Evolutionary conservation across 495 filamentous ascomycete genomes (phyloP).

Genomic region (Rostrohypoxylon terebratum): DNA sequence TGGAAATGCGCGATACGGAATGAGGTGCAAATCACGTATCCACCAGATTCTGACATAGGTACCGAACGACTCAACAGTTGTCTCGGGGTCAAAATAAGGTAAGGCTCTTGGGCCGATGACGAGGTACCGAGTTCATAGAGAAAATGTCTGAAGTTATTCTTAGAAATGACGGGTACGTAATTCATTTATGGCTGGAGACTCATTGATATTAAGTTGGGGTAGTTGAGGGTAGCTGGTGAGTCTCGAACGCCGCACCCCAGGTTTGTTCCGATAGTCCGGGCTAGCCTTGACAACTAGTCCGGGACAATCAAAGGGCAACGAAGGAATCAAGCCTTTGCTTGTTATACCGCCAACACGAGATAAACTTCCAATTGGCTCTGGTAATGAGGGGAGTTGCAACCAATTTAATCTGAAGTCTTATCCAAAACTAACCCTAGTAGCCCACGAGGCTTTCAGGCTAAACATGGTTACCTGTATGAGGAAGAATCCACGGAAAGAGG

Average conservation of each 20-base stretch:
- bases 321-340: not conserved
- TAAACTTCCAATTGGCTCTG: constrained; percentile 42
- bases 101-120: too few species aligned
- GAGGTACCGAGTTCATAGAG: too few species aligned
- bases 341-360: not conserved
- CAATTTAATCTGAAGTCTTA: constrained; percentile 40
- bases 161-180: too few species aligned
- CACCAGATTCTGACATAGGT: too few species aligned
- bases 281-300: constrained; percentile 12
- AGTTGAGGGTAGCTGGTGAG: not conserved
- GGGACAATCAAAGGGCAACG: not conserved
- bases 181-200: not conserved
- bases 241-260: constrained; percentile 42
- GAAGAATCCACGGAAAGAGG: not conserved
- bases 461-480: constrained; percentile 27
- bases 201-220: not conserved
- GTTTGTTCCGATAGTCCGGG: constrained; percentile 41
- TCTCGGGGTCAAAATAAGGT: too few species aligned
- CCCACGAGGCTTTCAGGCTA: constrained; percentile 50
- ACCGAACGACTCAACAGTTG: too few species aligned
- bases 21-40: too few species aligned
- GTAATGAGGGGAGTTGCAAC: constrained; percentile 39
- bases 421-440: constrained; percentile 40
- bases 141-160: too few species aligned
- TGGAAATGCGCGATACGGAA: too few species aligned